Conservation (phyloP, 257 asterid species). For the Vinca minor region DNA sequence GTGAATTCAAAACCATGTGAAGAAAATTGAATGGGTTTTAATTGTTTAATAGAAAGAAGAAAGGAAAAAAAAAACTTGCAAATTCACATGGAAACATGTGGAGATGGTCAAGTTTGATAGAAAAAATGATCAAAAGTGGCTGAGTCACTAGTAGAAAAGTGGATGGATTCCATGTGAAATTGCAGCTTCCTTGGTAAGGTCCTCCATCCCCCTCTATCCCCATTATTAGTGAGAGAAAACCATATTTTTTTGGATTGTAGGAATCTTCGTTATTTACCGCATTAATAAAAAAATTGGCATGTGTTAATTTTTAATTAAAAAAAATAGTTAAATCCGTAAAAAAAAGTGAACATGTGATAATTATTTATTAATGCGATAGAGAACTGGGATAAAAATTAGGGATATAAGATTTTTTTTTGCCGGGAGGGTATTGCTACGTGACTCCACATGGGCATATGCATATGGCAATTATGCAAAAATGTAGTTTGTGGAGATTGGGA, state of each 20-base stretch:
- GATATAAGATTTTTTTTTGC: too few species aligned
- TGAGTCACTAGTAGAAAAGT: slow-evolving; percentile 13
- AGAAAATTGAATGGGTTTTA: background rate
- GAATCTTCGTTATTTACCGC: too few species aligned
- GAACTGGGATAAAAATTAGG: too few species aligned
- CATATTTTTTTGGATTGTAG: too few species aligned
- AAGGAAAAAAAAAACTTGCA: slow-evolving; percentile 31
- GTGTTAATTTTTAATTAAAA: too few species aligned
- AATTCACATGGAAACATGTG: slow-evolving; percentile 45
- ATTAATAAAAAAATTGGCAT: too few species aligned
- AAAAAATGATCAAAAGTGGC: background rate
- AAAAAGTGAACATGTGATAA: too few species aligned
- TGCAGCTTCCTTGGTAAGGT: slow-evolving; percentile 29
- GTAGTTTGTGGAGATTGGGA: background rate
- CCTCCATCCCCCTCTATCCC: too few species aligned
- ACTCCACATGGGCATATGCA: slow-evolving; percentile 44
- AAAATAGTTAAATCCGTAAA: too few species aligned
- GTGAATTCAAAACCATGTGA: slow-evolving; percentile 2
- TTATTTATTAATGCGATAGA: too few species aligned
- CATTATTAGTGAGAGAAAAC: slow-evolving; percentile 29
- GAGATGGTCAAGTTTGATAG: slow-evolving; percentile 2
- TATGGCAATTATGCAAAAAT: background rate
- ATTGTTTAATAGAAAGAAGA: slow-evolving; percentile 13
- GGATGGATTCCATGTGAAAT: slow-evolving; percentile 53
- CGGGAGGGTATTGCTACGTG: too few species aligned